These are phyloP conservation scores for Jatropha podagrica DNA, from an alignment of 441 rosid genomes.

Conservation along the genomic window DNA sequence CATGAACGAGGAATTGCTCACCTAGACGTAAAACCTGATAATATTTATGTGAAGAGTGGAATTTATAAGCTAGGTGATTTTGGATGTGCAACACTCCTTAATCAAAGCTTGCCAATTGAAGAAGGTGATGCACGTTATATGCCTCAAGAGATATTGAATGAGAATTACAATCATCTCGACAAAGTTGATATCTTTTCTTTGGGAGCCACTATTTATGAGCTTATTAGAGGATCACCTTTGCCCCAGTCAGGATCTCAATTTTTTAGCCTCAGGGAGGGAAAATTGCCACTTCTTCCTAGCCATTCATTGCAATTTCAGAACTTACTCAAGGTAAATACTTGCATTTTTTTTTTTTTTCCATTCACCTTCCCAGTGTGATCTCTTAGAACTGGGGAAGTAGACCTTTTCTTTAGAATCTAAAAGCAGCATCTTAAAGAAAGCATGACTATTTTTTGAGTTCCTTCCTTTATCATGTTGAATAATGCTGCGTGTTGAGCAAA, in stretches of 20 bases:
- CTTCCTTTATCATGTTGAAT: neutral
- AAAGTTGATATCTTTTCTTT: conserved; percentile 91
- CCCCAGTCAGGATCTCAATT: conserved; percentile 64
- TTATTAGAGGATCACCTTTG: conserved; percentile 73
- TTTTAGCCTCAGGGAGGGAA: conserved; percentile 78
- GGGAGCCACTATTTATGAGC: conserved; percentile 78
- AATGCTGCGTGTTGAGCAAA: neutral
- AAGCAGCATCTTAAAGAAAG: neutral
- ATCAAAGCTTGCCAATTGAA: conserved; percentile 78
- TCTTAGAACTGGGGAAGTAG: neutral
- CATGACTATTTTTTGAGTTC: neutral
- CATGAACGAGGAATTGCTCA: conserved; percentile 90
- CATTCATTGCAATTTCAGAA: conserved; percentile 80
- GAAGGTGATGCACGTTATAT: conserved; percentile 99
- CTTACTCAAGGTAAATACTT: conserved; percentile 67
- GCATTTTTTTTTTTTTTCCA: neutral
- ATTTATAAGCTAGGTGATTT: conserved; percentile 90
- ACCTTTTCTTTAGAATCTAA: neutral
- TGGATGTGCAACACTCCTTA: conserved; percentile 87
- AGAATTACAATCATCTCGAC: conserved; percentile 72
- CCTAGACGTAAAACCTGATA: conserved; percentile 90
- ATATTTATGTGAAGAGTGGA: conserved; percentile 80
- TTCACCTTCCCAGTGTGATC: neutral
- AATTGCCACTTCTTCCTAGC: conserved; percentile 84
- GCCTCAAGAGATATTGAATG: conserved; percentile 96